Base-by-base conservation (phyloP, 2,329 filamentous ascomycete species). In the Dactylellina leptospora region DNA sequence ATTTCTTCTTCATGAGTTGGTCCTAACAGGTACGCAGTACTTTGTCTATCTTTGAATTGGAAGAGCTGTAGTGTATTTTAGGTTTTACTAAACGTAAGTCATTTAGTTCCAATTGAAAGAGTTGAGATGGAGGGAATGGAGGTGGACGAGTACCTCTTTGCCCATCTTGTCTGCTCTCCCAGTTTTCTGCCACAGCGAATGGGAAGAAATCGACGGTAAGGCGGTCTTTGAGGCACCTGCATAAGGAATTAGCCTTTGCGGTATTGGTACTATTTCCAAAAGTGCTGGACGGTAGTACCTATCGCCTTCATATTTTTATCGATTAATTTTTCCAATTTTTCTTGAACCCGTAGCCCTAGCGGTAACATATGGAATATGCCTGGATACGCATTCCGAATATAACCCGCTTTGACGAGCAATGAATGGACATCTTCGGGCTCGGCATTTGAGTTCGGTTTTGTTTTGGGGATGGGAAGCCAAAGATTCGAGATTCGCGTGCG, bases 1-100 rank as follows among this genome's bases (percentile, higher is more conserved):
- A 99, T 95, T 78, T 99, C 95, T 79, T 99, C 95, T 78, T 99
- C 95, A 74, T 99, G 95, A 0, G 95, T 99, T 0, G 95, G 95
- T 0, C 92, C 89, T 2, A 99, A 85, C 27, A 99, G 84, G 73
- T 91, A 91, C 2, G 85, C 83, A 0, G 85, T 82, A 4, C 90
- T 86, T 79, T 90, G 95, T 62, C 95, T 87, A 79, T 97, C 95
- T 45, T 84, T 81, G 48, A 97, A 86, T 42, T 86, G 87, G 76
- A 97, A 93, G 18, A 97, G 84, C 88, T 95, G 76, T 33, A 58
- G 9, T 36, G 23, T 13, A 27, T 38, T 50, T 36, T 18, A 56
- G 18, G n/a, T n/a, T 54, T 61, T 51, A 62, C 74, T 62, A 53
- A 45, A 25, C 27, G 42, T 70, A 3, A 47, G 27, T 44, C 42